Conservation (phyloP, 176 grass and related monocot genomes). For the Avena insularis region DNA sequence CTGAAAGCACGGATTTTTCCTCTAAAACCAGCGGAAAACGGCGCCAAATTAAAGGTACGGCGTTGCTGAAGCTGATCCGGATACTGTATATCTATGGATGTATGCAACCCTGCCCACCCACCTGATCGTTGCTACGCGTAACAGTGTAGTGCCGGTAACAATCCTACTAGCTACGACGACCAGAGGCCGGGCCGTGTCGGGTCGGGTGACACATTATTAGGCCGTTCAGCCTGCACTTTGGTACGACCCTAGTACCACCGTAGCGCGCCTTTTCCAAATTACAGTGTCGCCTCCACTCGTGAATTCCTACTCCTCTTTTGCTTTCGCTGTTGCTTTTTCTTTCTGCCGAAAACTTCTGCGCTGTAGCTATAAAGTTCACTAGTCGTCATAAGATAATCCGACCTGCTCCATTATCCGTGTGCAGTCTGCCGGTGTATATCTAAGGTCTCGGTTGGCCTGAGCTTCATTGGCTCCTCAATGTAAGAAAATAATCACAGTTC, state of each 20-base stretch:
- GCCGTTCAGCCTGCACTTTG: slow-evolving; percentile 38
- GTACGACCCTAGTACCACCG: not conserved
- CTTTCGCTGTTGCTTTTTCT: not conserved
- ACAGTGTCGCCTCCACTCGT: slow-evolving; percentile 30
- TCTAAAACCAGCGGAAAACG: not conserved
- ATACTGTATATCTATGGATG: not conserved
- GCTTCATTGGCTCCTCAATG: not conserved
- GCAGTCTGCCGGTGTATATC: not conserved
- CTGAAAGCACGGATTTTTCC: no score
- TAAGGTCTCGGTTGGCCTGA: not conserved
- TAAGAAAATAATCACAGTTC: not conserved
- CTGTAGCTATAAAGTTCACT: not conserved
- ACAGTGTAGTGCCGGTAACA: slow-evolving; percentile 40
- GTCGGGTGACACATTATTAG: slow-evolving; percentile 30
- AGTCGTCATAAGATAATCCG: not conserved
- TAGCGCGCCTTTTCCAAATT: not conserved
- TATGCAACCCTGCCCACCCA: not conserved
- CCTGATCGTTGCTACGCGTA: not conserved
- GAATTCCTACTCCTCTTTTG: not conserved
- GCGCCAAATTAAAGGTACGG: not conserved
- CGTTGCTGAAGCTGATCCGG: slow-evolving; percentile 9
- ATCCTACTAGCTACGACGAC: slow-evolving; percentile 31
- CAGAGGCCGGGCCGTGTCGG: not conserved
- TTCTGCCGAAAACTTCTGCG: not conserved
- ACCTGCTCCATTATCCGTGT: not conserved